phyloP scores from a whole-genome alignment of 2,329 filamentous ascomycete genomes.

The Aspergillus tubingensis region DNA sequence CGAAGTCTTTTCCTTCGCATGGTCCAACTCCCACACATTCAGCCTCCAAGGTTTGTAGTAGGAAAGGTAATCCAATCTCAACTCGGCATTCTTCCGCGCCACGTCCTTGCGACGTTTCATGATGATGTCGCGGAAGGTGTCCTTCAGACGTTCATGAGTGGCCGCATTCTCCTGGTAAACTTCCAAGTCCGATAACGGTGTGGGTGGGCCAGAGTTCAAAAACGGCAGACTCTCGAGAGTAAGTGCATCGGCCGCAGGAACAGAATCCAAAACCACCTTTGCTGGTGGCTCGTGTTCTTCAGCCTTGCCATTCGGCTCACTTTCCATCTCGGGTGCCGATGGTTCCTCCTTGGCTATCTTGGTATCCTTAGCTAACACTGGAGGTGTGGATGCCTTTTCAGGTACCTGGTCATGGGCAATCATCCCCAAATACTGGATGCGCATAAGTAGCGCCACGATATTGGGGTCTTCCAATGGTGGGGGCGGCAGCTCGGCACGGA shows the following conservation, averaged over 20 bases:
- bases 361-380: constrained; percentile 1
- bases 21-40: constrained; percentile 46
- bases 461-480: constrained; percentile 45
- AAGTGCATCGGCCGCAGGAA: constrained; percentile 29
- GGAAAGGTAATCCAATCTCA: constrained; percentile 43
- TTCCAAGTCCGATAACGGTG: constrained; percentile 49
- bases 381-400: constrained; percentile 19
- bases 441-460: constrained; percentile 44
- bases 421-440: constrained; percentile 48
- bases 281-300: constrained; percentile 17
- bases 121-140: constrained; percentile 41
- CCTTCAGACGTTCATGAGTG: constrained; percentile 42
- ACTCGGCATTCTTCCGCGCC: constrained; percentile 41
- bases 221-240: constrained; percentile 51
- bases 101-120: constrained; percentile 42
- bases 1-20: constrained; percentile 40
- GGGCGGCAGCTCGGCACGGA: constrained; percentile 46
- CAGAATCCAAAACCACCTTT: constrained; percentile 19
- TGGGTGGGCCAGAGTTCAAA: constrained; percentile 44
- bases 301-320: constrained; percentile 18
- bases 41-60: constrained; percentile 50
- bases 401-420: constrained; percentile 38
- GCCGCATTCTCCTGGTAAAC: constrained; percentile 45
- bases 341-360: constrained; percentile 11
- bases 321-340: constrained; percentile 7